These are phyloP conservation scores for Rhodotorula toruloides DNA, from an alignment of 768 basidiomycete genomes.

Conservation along the genomic window DNA sequence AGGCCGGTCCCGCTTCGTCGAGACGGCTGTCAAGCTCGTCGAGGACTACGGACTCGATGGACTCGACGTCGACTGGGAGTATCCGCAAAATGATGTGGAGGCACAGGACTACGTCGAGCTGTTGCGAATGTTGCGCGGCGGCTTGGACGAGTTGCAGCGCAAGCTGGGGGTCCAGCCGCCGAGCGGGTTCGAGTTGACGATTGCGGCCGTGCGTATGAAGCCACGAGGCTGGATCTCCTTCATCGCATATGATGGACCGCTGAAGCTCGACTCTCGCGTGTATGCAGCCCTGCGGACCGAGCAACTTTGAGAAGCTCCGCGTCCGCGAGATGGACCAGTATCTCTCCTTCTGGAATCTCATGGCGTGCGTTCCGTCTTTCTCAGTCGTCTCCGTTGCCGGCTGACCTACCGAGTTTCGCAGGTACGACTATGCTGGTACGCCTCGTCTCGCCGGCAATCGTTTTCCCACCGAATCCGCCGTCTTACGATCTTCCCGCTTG, in stretches of 20 bases:
- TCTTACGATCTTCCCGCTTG: neutral
- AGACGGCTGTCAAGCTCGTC: slow-evolving; percentile 67
- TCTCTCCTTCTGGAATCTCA: slow-evolving; percentile 95
- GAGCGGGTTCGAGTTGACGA: slow-evolving; percentile 38
- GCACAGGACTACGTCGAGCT: slow-evolving; percentile 79
- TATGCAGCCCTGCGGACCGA: slow-evolving; percentile 80
- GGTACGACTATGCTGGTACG: slow-evolving; percentile 43
- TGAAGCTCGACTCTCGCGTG: too few relatives aligned
- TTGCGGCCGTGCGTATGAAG: slow-evolving; percentile 35
- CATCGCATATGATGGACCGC: neutral
- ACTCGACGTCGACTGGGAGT: slow-evolving; percentile 87
- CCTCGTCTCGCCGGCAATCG: too few relatives aligned
- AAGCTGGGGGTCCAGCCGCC: slow-evolving; percentile 52
- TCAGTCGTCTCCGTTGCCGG: neutral
- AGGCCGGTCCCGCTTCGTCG: slow-evolving; percentile 70
- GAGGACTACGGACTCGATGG: slow-evolving; percentile 91
- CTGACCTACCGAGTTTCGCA: slow-evolving; percentile 30
- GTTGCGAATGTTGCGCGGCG: slow-evolving; percentile 66
- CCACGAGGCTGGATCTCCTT: too few relatives aligned
- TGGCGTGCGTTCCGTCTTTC: slow-evolving; percentile 53
- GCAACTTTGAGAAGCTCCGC: slow-evolving; percentile 73
- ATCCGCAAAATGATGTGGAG: slow-evolving; percentile 70
- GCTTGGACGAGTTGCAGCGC: slow-evolving; percentile 68
- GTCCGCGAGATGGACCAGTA: slow-evolving; percentile 77
- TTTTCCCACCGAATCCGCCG: too few relatives aligned